Conservation (phyloP, 345 rosid species). For the Schrenkiella parvula region DNA sequence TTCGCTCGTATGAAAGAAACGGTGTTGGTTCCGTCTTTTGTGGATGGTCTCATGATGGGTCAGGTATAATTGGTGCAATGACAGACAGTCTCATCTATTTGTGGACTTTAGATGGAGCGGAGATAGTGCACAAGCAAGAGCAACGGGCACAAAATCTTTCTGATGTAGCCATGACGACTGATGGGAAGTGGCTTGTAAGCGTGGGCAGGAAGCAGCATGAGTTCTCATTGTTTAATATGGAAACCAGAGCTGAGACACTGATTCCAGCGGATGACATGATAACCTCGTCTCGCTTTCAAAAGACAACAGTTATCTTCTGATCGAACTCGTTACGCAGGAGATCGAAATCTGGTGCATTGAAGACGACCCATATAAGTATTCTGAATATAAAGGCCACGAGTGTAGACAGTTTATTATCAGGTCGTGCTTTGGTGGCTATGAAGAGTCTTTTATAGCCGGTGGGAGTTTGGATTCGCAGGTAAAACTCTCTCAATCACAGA, state of each 20-base stretch:
- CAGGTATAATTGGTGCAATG: slow-evolving; percentile 44
- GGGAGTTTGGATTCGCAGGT: slow-evolving; percentile 70
- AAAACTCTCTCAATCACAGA: neutral
- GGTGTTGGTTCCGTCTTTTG: slow-evolving; percentile 49
- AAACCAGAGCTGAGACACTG: slow-evolving; percentile 37
- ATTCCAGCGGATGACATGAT: slow-evolving; percentile 44
- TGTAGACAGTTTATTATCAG: slow-evolving; percentile 46
- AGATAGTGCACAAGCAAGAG: slow-evolving; percentile 44
- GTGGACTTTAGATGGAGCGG: slow-evolving; percentile 52
- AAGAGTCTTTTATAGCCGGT: slow-evolving; percentile 49
- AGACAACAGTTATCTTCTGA: slow-evolving; percentile 34
- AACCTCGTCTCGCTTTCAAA: slow-evolving; percentile 52
- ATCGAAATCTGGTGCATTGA: slow-evolving; percentile 47
- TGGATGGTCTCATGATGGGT: slow-evolving; percentile 59
- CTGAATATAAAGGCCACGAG: slow-evolving; percentile 40
- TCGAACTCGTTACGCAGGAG: slow-evolving; percentile 45
- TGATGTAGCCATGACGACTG: slow-evolving; percentile 51
- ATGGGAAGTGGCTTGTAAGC: slow-evolving; percentile 51
- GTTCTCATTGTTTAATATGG: slow-evolving; percentile 45
- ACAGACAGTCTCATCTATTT: slow-evolving; percentile 42
- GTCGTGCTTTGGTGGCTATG: slow-evolving; percentile 60
- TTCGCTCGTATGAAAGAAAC: slow-evolving; percentile 37
- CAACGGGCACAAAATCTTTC: slow-evolving; percentile 37
- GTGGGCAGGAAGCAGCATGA: slow-evolving; percentile 25
- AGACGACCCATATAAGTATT: slow-evolving; percentile 25